Conservation (phyloP, 2,329 filamentous ascomycete genomes). For the Emergomyces orientalis region DNA sequence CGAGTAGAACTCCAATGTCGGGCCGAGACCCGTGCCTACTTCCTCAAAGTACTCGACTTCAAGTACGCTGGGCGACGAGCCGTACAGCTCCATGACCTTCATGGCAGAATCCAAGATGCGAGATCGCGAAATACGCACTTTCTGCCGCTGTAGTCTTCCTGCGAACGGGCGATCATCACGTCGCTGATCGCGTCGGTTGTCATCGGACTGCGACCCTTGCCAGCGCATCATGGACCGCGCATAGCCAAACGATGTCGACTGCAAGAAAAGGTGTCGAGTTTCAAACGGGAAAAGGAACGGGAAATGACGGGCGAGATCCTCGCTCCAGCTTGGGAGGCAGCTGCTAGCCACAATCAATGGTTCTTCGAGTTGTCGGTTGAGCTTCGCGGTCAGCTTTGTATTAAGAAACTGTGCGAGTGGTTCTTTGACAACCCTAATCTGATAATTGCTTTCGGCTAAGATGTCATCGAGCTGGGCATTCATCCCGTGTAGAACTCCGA, state of each 20-base stretch:
- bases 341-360: slow-evolving; percentile 94
- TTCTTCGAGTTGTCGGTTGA: slow-evolving; percentile 94
- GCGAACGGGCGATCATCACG: slow-evolving; percentile 86
- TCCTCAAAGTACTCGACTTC: slow-evolving; percentile 99
- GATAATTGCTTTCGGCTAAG: slow-evolving; percentile 64
- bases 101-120: slow-evolving; percentile 93
- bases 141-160: slow-evolving; percentile 85
- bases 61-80: slow-evolving; percentile 87
- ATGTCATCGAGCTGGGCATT: slow-evolving; percentile 93
- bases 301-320: slow-evolving; percentile 85
- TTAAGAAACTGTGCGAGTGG: slow-evolving; percentile 93
- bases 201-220: slow-evolving; percentile 85
- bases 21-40: slow-evolving; percentile 89
- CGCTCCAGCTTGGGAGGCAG: slow-evolving; percentile 90
- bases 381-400: slow-evolving; percentile 92
- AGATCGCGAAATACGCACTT: slow-evolving; percentile 91
- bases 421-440: slow-evolving; percentile 64
- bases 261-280: slow-evolving; percentile 89
- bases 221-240: slow-evolving; percentile 94
- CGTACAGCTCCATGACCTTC: slow-evolving; percentile 98
- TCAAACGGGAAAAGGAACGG: slow-evolving; percentile 98
- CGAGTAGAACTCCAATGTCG: slow-evolving; percentile 95
- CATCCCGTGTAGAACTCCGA: slow-evolving; percentile 84
- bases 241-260: slow-evolving; percentile 97
- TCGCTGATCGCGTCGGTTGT: slow-evolving; percentile 68